A percentile compares a stretch with the other conserved stretches of the same genome.
Conservation (phyloP, 2,329 filamentous ascomycete species). For the Fusarium longipes region DNA sequence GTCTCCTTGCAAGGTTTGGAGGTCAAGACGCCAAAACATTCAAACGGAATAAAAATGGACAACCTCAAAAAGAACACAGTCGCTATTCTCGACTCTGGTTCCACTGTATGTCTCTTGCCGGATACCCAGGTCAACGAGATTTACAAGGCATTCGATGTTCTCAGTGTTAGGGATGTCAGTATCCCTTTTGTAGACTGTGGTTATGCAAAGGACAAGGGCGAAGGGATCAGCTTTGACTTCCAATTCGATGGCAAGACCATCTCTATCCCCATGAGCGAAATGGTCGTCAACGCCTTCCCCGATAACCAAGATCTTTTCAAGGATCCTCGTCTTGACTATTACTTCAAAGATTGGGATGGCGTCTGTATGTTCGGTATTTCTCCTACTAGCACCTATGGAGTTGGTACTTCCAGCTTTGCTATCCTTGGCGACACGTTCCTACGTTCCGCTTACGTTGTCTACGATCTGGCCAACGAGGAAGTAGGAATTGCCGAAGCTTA, state of each 20-base stretch:
- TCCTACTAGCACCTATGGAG: slow-evolving; percentile 52
- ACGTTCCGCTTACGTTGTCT: slow-evolving; percentile 67
- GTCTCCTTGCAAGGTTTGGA: slow-evolving; percentile 54
- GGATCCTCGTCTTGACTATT: slow-evolving; percentile 49
- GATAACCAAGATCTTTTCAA: slow-evolving; percentile 54
- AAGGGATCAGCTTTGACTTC: slow-evolving; percentile 62
- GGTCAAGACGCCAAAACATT: slow-evolving; percentile 46
- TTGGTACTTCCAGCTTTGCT: slow-evolving; percentile 48
- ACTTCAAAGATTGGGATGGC: slow-evolving; percentile 54
- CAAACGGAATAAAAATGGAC: slow-evolving; percentile 49
- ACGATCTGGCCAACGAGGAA: slow-evolving; percentile 63
- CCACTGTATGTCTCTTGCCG: slow-evolving; percentile 76
- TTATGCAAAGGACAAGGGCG: slow-evolving; percentile 57
- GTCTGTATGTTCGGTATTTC: slow-evolving; percentile 68
- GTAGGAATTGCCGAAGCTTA: slow-evolving; percentile 66
- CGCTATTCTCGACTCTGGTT: slow-evolving; percentile 79
- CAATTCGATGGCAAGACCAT: slow-evolving; percentile 62
- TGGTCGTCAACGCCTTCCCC: slow-evolving; percentile 60
- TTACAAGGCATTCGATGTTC: slow-evolving; percentile 64
- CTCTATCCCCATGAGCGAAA: slow-evolving; percentile 63
- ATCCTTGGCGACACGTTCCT: slow-evolving; percentile 70
- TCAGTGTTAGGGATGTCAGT: slow-evolving; percentile 54
- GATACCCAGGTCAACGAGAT: slow-evolving; percentile 64
- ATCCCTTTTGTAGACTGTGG: slow-evolving; percentile 65
- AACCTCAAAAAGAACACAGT: slow-evolving; percentile 65